Percentiles rank a stretch among this genome's conserved stretches.
phyloP scores from a whole-genome alignment of 441 rosid genomes.

The Isatis lusitanica region DNA sequence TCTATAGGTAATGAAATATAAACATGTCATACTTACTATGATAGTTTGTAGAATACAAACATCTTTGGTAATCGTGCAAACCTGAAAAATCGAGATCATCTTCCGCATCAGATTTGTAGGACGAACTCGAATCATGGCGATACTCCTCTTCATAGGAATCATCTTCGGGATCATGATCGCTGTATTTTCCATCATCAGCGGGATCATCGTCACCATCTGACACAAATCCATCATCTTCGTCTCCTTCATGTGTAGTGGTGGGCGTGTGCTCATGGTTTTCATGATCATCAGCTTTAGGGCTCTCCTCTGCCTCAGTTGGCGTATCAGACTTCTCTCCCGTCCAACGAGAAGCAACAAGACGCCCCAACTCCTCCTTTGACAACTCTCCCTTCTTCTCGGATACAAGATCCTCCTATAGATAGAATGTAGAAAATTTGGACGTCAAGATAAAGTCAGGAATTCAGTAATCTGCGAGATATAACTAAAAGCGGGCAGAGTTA shows the following conservation, averaged over 20 bases:
- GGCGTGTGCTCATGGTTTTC: constrained; percentile 51
- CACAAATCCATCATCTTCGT: constrained; percentile 67
- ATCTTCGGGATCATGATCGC: constrained; percentile 59
- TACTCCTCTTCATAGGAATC: constrained; percentile 47
- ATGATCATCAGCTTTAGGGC: constrained; percentile 38
- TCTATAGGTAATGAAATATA: constrained; percentile 39
- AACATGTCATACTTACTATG: constrained; percentile 12
- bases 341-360: constrained; percentile 98
- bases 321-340: constrained; percentile 70
- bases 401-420: constrained; percentile 47
- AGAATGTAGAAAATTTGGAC: constrained; percentile 24
- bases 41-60: constrained; percentile 6
- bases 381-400: constrained; percentile 60
- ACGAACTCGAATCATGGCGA: constrained; percentile 48
- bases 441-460: constrained; percentile 5
- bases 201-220: constrained; percentile 74
- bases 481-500: not conserved
- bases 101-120: constrained; percentile 60
- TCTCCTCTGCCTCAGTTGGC: constrained; percentile 43
- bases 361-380: constrained; percentile 95
- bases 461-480: constrained; percentile 1
- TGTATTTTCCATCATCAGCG: constrained; percentile 52
- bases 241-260: constrained; percentile 45
- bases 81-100: constrained; percentile 69
- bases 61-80: constrained; percentile 30